Evolutionary conservation across 2,329 filamentous ascomycete species (phyloP), one percentile per base, ranked within the genome.

Genomic region (Zymoseptoria tritici): DNA sequence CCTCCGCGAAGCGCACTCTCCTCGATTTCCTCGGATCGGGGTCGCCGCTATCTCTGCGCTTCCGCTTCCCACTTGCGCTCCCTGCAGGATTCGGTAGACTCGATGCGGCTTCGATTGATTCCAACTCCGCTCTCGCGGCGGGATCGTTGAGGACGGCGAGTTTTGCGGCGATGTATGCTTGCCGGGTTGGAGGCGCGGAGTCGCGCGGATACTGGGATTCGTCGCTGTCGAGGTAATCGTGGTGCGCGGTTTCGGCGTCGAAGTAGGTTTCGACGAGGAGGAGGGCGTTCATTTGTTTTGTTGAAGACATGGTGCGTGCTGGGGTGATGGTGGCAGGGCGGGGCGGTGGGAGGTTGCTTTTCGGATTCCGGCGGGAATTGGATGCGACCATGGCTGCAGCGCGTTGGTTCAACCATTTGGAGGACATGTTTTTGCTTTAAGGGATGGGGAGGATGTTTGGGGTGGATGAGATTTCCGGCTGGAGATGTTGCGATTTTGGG

Each of bases 1-100:
- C 11, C 3, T 55, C 49, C 16, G 55, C 57, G 16, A 59, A 59
- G 19, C 53, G 53, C n/a, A 56, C 57, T 21, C 22, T 9, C 8
- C n/a, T 24, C n/a, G 9, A 16, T 11, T 53, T 53, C 52, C 26
- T 53, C 7, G 52, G 24, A 19, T 29, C 22, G 9, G 21, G 52
- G 4, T 8, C 19, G 16, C 11, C n/a, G 22, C 22, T 26, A 29
- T 24, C 20, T 16, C 26, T 29, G 22, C n/a, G 52, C 22, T 26
- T 29, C 52, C n/a, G n/a, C n/a, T 53, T 19, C 11, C 16, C n/a
- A 4, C 29, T 16, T 29, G 26, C 22, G 11, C 11, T 13, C 19
- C 19, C 20, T 52, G 9, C 50, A 6, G 8, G n/a, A 3, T 46
- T 4, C 24, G 2, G 1, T 31, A n/a, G 2, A 19, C 19, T 9